Evolutionary conservation across 352 stramenopile species (phyloP).

Genomic region (Porosira glacialis): DNA sequence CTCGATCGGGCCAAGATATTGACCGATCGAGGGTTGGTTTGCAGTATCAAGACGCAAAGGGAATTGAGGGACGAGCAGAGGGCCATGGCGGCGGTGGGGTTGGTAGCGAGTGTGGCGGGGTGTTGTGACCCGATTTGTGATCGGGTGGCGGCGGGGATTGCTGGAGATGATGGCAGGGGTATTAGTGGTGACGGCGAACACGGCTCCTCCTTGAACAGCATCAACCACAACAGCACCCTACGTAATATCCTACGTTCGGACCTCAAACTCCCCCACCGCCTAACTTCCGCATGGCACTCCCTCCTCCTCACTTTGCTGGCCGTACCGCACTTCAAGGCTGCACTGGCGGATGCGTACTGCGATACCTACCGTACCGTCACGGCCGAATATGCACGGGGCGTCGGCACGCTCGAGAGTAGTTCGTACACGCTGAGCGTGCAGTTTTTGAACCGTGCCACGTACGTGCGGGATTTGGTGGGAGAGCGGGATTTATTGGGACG

Average conservation of each 20-base stretch:
- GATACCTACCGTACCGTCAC: conserved; percentile 87
- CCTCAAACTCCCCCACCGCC: conserved; percentile 67
- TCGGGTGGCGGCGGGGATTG: conserved; percentile 58
- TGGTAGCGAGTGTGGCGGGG: conserved; percentile 54
- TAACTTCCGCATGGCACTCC: conserved; percentile 83
- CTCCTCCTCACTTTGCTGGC: conserved; percentile 94
- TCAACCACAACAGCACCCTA: background rate
- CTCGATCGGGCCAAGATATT: conserved; percentile 59
- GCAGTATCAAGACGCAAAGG: conserved; percentile 63
- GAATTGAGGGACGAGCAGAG: conserved; percentile 69
- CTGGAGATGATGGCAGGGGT: background rate
- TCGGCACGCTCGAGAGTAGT: conserved; percentile 78
- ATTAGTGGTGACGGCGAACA: background rate
- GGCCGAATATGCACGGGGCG: conserved; percentile 77
- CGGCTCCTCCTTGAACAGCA: background rate
- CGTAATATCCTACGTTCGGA: conserved; percentile 61
- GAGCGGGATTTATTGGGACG: no score
- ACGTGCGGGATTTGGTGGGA: conserved; percentile 76
- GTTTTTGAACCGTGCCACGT: conserved; percentile 97
- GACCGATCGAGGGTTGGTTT: conserved; percentile 56
- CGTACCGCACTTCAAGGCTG: conserved; percentile 94
- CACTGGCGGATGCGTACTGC: conserved; percentile 92
- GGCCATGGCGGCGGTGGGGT: conserved; percentile 61
- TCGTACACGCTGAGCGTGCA: conserved; percentile 93
- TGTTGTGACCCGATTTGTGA: conserved; percentile 75